Conservation (phyloP, 1,284 basidiomycete genomes). For the Lentinula novae-zelandiae region DNA sequence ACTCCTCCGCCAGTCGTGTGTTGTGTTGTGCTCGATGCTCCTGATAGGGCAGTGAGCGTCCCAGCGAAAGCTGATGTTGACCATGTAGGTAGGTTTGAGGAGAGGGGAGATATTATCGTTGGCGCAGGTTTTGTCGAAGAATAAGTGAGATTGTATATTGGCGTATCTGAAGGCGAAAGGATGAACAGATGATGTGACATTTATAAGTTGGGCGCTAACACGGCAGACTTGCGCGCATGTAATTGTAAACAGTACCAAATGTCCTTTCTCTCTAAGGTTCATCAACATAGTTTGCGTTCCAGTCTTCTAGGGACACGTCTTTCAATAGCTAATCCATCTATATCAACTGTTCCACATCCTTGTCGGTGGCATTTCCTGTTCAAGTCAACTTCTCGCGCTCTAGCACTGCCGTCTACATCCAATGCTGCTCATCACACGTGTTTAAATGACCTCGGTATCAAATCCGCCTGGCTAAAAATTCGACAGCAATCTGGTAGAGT, state of each 20-base stretch:
- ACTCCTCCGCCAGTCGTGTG: slow-evolving; percentile 60
- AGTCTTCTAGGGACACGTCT: neutral
- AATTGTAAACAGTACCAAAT: neutral
- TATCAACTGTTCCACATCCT: neutral
- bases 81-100: slow-evolving; percentile 80
- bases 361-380: neutral
- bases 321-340: neutral
- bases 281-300: neutral
- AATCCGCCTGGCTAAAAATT: neutral
- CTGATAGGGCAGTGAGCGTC: slow-evolving; percentile 79
- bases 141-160: slow-evolving; percentile 76
- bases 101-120: slow-evolving; percentile 58
- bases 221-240: neutral
- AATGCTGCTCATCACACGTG: neutral
- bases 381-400: neutral
- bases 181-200: slow-evolving; percentile 86
- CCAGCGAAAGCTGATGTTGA: slow-evolving; percentile 84
- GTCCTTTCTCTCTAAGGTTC: slow-evolving; percentile 1
- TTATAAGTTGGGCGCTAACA: neutral
- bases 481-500: slow-evolving; percentile 7
- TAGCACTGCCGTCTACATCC: neutral
- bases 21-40: slow-evolving; percentile 71
- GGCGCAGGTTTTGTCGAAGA: slow-evolving; percentile 70
- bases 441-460: neutral
- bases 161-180: slow-evolving; percentile 78